These are phyloP conservation scores for Syzygium malaccense DNA, from an alignment of 441 rosid genomes.

Conservation along the genomic window DNA sequence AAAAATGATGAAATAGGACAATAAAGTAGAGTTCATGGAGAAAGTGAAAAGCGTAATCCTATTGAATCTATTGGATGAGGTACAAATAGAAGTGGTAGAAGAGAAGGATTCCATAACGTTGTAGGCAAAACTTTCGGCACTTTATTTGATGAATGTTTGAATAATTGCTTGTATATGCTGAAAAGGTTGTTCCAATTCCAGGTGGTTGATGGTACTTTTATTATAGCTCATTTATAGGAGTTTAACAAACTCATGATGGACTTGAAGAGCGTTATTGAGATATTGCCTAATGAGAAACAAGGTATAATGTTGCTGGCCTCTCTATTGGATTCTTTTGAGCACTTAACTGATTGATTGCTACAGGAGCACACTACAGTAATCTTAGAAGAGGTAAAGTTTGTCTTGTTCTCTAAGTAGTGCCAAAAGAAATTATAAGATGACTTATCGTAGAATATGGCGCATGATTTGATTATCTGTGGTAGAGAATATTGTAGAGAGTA, in stretches of 20 bases:
- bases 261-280: not conserved
- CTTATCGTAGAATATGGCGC: not conserved
- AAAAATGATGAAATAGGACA: not conserved
- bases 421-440: not conserved
- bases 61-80: not conserved
- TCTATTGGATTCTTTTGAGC: not conserved
- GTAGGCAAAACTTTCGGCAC: not conserved
- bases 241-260: not conserved
- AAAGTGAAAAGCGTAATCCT: not conserved
- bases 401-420: not conserved
- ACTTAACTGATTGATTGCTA: not conserved
- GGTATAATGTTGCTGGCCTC: not conserved
- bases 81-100: too few species aligned
- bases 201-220: not conserved
- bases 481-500: not conserved
- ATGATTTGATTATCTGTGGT: not conserved
- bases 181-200: not conserved
- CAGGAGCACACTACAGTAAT: not conserved
- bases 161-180: not conserved
- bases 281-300: not conserved
- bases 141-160: not conserved
- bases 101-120: too few species aligned
- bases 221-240: not conserved
- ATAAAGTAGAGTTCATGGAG: not conserved
- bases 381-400: not conserved